Base-by-base conservation (phyloP, 2,329 filamentous ascomycete species). In the Pochonia chlamydosporia region DNA sequence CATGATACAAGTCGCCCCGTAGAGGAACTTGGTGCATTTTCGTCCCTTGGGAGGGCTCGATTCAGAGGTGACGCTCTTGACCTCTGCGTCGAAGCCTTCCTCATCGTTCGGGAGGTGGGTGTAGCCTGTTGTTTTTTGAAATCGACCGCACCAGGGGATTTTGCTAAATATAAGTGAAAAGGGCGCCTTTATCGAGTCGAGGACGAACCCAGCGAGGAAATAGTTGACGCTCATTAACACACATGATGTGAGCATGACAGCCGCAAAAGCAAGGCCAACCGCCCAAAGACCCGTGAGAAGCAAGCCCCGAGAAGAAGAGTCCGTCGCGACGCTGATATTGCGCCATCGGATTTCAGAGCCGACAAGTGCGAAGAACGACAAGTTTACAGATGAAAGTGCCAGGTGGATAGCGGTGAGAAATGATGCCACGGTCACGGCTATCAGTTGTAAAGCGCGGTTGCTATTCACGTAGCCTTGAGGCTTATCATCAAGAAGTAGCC, bases 361-460 rank as follows among this genome's bases (percentile, higher is more conserved):
- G 5, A 55, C 55, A 7, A 64, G 56, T 7, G 52, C 45, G 46
- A 64, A 67, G 36, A 67, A 67, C 3, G 63, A 59, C 2, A 65
- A 54, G 44, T 46, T 56, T 23, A 58, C 46, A 31, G 46, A 40
- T 7, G 48, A 50, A 9, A 56, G 54, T 46, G 58, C 48, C 28
- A 51, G 51, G 18, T 52, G 52, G 11, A 54, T 53, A 10, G 57
- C 46, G 9, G 59, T 46, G 16, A 63, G 51, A 6, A 62, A 45
- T 5, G 43, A 55, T 26, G 41, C 55, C 30, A 44, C 44, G n/a
- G 16, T 53, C 48, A 24, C 52, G 2, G 52, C 31, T 7, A 49
- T 3, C 31, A 48, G 50, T 11, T 55, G 56, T 14, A 62, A 41
- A n/a, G n/a, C n/a, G 41, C 48, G 51, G 14, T 41, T 37, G 33